Conservation (phyloP, 2,329 filamentous ascomycete genomes). For the Fusarium sp. region DNA sequence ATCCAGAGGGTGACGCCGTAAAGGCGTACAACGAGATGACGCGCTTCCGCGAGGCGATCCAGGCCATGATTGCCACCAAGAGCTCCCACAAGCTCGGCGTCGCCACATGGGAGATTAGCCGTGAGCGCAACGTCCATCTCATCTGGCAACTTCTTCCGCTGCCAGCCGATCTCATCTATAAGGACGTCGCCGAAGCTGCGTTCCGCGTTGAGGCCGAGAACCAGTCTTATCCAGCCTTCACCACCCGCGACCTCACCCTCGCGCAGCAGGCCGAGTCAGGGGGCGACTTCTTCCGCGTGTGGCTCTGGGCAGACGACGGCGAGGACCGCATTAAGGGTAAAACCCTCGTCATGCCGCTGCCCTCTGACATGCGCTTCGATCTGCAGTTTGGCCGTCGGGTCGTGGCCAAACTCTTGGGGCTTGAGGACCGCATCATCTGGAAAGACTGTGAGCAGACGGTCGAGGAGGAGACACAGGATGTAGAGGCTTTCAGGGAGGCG, state of each 20-base stretch:
- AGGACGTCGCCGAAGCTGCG: constrained; percentile 84
- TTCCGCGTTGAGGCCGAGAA: constrained; percentile 93
- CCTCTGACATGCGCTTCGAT: constrained; percentile 81
- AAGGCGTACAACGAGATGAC: constrained; percentile 84
- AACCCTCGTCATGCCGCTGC: constrained; percentile 79
- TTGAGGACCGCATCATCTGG: constrained; percentile 87
- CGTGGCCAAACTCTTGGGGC: constrained; percentile 84
- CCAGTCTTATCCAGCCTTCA: constrained; percentile 64
- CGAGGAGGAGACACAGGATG: constrained; percentile 83
- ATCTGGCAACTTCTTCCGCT: constrained; percentile 96
- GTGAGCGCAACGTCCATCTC: constrained; percentile 82
- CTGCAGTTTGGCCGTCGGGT: constrained; percentile 91
- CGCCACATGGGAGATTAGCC: constrained; percentile 93
- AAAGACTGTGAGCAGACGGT: constrained; percentile 82
- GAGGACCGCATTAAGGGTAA: constrained; percentile 67
- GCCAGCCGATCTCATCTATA: constrained; percentile 72
- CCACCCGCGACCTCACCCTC: constrained; percentile 61
- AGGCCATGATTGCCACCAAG: constrained; percentile 77
- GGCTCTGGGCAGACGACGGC: constrained; percentile 77
- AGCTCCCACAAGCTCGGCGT: constrained; percentile 75
- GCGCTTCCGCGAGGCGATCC: constrained; percentile 80
- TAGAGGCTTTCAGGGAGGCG: constrained; percentile 80
- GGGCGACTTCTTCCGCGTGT: constrained; percentile 82
- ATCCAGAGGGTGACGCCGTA: constrained; percentile 64
- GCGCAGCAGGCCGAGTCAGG: constrained; percentile 60